Base-by-base conservation (phyloP, 2,329 filamentous ascomycete species). In the Hansfordia pulvinata region DNA sequence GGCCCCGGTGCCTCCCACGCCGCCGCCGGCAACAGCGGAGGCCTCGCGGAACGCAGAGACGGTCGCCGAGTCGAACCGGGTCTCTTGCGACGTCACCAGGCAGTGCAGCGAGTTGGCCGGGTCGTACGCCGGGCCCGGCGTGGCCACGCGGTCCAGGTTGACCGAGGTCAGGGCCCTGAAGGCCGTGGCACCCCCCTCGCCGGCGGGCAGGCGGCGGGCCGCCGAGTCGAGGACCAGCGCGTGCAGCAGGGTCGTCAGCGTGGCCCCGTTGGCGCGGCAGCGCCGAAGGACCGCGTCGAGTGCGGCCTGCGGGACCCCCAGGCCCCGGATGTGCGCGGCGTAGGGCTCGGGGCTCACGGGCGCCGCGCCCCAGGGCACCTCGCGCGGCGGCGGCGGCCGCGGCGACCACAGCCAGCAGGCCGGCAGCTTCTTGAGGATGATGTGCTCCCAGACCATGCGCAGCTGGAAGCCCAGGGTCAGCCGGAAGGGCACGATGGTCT, bases 181-280 rank as follows among this genome's bases (percentile, higher is more conserved):
- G n/a, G n/a, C n/a, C n/a, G n/a, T n/a, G n/a, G n/a, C n/a, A n/a
- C n/a, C n/a, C n/a, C n/a, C 52, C 4, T 43, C 35, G 1, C 36
- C 28, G 5, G 43, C 35, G 1, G 55, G 47, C 3, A 66, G 36
- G 4, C 44, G 52, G 0, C 35, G 39, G 4, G 56, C 41, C 5
- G 67, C 40, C 3, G 60, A 58, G 6, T 46, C 41, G 5, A 62
- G 43, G 4, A 55, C 38, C 1, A 70, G 45, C 3, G 51, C 56
- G 18, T 69, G 58, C 1, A 70, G 26, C 6, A 71, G 47, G 0
- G 53, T 53, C 0, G 65, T 70, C 6, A 71, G 38, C 3, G 62
- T 65, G 10, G 54, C 47, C 3, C 41, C 38, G 23, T 61, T 52
- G 9, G 38, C 35, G 10, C 62, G 50, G 30, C 60, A 61, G 2